Evolutionary conservation across 108 stramenopile species (phyloP), one percentile per base, ranked within the genome.

Genomic region (Nannochloropsis oceanica): DNA sequence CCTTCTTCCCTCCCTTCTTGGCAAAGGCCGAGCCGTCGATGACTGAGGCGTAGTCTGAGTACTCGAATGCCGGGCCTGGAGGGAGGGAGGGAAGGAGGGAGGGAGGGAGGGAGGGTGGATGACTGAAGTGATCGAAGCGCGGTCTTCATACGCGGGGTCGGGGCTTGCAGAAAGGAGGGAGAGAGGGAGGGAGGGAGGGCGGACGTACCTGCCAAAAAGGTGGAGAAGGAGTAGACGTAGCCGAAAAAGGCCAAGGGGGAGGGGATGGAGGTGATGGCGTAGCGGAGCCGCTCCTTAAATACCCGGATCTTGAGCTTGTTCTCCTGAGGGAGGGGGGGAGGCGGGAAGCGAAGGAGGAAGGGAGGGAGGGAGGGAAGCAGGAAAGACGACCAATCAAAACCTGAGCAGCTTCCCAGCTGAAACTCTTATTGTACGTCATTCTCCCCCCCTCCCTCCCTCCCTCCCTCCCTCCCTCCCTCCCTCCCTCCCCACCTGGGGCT

Each of bases 341-440:
- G 46, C 13, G 14, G 46, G 46, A 14, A 50, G 13, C 13, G 46
- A 50, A 14, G 46, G 46, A 50, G 14, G 46, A 14, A 50, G 46
- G 46, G 46, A 50, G 14, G 46, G 46, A 50, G 46, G 46, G 46
- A 50, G 46, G 46, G 46, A 50, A 14, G 46, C 12, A 13, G 13
- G 12, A 50, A 50, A 50, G 14, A 96, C 82, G 96, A 95, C 25
- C 84, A 97, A 44, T 89, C 91, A 18, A 96, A 98, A 91, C 91
- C 94, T 46, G 85, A 90, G 34, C 90, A 94, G 82, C 88, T 89
- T 80, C 95, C 95, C 26, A 83, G 81, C 44, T 90, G 96, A 95
- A 20, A 81, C 26, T 81, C 26, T 20, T 27, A 14, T 20, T 73
- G 18, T 73, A 81, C 80, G 80, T 12, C n/a, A 81, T 18, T 22